A percentile compares a stretch with the other conserved stretches of the same genome.
These are phyloP conservation scores for Besnoitia besnoiti DNA, from an alignment of 169 alveolate species.

Conservation along the genomic window DNA sequence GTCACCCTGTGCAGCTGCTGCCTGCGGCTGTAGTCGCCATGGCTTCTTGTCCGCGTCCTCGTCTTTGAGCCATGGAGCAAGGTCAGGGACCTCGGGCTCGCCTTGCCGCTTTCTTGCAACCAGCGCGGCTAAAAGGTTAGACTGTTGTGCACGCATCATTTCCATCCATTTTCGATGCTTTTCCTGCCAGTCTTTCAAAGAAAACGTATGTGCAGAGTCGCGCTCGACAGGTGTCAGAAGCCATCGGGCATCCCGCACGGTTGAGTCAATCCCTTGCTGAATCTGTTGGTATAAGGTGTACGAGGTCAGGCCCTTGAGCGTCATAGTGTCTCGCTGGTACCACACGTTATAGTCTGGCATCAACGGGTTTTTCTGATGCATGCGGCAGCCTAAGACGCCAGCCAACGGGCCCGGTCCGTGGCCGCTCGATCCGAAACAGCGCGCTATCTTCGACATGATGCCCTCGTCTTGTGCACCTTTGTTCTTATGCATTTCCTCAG, in stretches of 20 bases:
- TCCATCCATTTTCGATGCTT: slow-evolving; percentile 4
- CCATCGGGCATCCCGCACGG: slow-evolving; percentile 12
- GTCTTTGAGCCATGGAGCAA: slow-evolving; percentile 1
- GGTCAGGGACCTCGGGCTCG: not conserved
- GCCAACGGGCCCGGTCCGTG: not conserved
- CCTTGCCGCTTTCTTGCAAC: not conserved
- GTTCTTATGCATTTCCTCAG: not conserved
- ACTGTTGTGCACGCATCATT: not conserved
- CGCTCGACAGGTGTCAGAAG: not conserved
- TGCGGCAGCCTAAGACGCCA: not conserved
- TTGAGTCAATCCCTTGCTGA: not conserved
- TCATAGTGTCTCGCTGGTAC: not conserved
- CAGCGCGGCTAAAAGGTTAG: not conserved
- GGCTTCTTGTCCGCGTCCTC: not conserved
- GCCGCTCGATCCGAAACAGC: not conserved
- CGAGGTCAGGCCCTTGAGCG: not conserved
- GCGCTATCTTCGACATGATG: not conserved
- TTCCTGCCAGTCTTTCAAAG: not conserved
- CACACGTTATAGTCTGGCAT: not conserved
- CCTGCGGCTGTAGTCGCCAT: not conserved
- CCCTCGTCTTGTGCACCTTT: not conserved
- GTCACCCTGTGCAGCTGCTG: not conserved
- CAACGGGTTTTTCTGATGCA: not conserved
- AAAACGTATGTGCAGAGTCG: not conserved
- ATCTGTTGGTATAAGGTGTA: not conserved